These are phyloP conservation scores for Adansonia rubrostipa DNA, from an alignment of 441 rosid genomes.

Conservation along the genomic window DNA sequence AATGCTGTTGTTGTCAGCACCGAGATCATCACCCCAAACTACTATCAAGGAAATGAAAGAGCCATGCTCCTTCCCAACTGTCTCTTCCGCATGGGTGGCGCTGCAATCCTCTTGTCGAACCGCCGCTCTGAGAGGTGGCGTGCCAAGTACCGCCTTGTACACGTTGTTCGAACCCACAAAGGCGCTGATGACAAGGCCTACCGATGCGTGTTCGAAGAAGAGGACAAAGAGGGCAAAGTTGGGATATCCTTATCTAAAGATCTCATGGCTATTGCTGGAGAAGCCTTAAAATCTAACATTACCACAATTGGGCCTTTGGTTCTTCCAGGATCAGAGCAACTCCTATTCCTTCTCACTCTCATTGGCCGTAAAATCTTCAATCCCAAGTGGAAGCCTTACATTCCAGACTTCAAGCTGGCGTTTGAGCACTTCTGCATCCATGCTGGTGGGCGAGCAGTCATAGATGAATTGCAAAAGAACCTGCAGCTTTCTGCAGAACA, in stretches of 20 bases:
- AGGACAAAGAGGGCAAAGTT: constrained; percentile 77
- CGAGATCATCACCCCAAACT: constrained; percentile 87
- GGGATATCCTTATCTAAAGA: constrained; percentile 86
- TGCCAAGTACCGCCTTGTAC: constrained; percentile 79
- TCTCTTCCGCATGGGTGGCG: constrained; percentile 91
- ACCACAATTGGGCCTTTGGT: constrained; percentile 90
- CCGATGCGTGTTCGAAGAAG: constrained; percentile 76
- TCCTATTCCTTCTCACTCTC: constrained; percentile 67
- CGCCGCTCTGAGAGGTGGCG: constrained; percentile 58
- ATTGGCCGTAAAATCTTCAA: constrained; percentile 86
- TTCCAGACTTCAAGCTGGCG: constrained; percentile 92
- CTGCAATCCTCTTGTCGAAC: constrained; percentile 79
- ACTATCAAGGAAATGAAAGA: constrained; percentile 78
- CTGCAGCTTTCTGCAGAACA: constrained; percentile 78
- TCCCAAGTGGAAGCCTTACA: constrained; percentile 84
- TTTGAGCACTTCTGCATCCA: constrained; percentile 97
- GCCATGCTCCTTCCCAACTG: constrained; percentile 95
- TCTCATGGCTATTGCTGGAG: constrained; percentile 97
- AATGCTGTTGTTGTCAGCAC: constrained; percentile 85
- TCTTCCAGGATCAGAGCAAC: constrained; percentile 88
- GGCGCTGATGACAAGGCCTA: constrained; percentile 84
- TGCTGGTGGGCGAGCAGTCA: constrained; percentile 94
- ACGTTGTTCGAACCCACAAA: constrained; percentile 82
- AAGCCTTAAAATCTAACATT: constrained; percentile 87
- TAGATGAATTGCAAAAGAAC: constrained; percentile 88